Conservation (phyloP, 2,329 filamentous ascomycete species). For the Ophiobolus disseminans region DNA sequence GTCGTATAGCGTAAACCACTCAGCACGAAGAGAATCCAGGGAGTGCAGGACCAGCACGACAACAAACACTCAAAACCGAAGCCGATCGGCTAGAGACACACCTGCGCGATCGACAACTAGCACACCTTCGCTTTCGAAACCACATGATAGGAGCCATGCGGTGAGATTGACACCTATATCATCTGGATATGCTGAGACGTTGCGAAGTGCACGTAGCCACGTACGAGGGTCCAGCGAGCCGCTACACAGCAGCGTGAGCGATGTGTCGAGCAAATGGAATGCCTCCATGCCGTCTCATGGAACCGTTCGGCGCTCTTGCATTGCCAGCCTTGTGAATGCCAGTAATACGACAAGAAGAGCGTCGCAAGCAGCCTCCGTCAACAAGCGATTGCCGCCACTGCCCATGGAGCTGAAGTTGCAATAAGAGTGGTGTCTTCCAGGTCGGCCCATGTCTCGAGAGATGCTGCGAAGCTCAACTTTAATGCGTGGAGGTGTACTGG, state of each 20-base stretch:
- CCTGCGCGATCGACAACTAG: not conserved
- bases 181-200: not conserved
- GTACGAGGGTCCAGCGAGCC: conserved; percentile 2
- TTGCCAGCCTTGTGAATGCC: conserved; percentile 4
- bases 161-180: not conserved
- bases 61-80: no score
- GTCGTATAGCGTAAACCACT: no score
- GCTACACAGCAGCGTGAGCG: not conserved
- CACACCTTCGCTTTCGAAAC: not conserved
- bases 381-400: conserved; percentile 16
- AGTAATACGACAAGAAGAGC: not conserved
- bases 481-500: no score
- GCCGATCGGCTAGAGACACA: no score
- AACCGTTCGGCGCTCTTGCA: conserved; percentile 11
- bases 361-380: conserved; percentile 4
- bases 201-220: not conserved
- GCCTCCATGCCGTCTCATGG: conserved; percentile 3
- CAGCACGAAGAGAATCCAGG: no score
- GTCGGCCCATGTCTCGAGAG: no score
- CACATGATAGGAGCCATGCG: not conserved
- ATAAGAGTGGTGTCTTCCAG: no score
- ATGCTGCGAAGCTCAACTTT: not conserved
- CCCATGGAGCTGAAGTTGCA: conserved; percentile 1
- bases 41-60: no score
- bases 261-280: conserved; percentile 1